Conservation (phyloP, 1,284 basidiomycete genomes). For the Cutaneotrichosporon mucoides region DNA sequence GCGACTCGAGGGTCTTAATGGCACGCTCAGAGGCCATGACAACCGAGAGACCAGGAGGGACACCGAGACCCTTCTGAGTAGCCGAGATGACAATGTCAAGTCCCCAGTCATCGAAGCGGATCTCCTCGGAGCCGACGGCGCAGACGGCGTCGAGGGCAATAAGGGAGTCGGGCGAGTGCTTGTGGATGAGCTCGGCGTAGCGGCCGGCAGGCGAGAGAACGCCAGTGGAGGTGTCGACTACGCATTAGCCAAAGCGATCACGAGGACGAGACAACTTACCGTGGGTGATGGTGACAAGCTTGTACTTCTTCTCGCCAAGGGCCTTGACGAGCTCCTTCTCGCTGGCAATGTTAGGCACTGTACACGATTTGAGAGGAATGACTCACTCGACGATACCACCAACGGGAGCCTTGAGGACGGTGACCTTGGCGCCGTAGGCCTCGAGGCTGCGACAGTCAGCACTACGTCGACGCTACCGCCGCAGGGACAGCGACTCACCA, state of each 20-base stretch:
- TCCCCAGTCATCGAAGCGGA: constrained; percentile 89
- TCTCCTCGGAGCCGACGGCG: constrained; percentile 93
- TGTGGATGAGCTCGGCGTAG: constrained; percentile 69
- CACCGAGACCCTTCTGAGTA: constrained; percentile 91
- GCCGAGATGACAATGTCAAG: constrained; percentile 87
- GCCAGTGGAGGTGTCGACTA: constrained; percentile 75
- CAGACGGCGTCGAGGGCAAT: constrained; percentile 91
- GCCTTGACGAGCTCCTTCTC: constrained; percentile 53
- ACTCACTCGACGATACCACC: constrained; percentile 65
- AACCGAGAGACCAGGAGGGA: constrained; percentile 90
- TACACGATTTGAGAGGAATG: background rate
- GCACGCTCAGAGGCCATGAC: constrained; percentile 77
- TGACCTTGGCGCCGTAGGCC: constrained; percentile 87
- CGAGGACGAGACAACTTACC: constrained; percentile 50
- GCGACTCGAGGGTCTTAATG: constrained; percentile 66
- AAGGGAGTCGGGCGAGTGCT: constrained; percentile 79
- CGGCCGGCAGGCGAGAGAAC: constrained; percentile 82
- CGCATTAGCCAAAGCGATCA: too few species aligned
- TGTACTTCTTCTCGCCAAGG: constrained; percentile 78
- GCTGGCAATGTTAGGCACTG: constrained; percentile 17
- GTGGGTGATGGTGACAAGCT: constrained; percentile 88
- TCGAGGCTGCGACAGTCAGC: constrained; percentile 57
- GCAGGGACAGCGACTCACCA: constrained; percentile 55
- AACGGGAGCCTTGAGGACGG: constrained; percentile 74
- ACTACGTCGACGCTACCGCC: background rate